These are phyloP conservation scores for Funneliformis mosseae DNA, from an alignment of 192 early-diverging fungal species.

Conservation along the genomic window DNA sequence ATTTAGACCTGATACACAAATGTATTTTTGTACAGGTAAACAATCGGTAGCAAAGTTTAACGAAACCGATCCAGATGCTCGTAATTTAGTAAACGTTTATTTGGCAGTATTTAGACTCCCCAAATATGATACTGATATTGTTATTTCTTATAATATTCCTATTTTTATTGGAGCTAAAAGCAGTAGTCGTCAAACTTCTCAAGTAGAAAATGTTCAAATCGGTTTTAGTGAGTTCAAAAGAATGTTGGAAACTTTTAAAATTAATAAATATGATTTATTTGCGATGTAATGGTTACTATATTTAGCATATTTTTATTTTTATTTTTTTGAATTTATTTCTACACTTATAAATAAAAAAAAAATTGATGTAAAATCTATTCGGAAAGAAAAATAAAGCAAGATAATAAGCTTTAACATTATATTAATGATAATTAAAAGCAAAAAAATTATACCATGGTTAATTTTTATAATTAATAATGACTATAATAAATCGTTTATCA, in stretches of 20 bases:
- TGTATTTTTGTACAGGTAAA: conserved; percentile 60
- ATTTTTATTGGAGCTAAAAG: conserved; percentile 54
- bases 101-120: conserved; percentile 76
- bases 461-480: too few species aligned
- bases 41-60: conserved; percentile 84
- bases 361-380: too few species aligned
- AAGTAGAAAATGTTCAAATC: conserved; percentile 38
- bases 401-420: too few species aligned
- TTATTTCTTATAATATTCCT: conserved; percentile 78
- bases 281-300: conserved; percentile 22
- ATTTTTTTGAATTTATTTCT: too few species aligned
- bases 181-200: conserved; percentile 47
- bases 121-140: conserved; percentile 68
- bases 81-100: conserved; percentile 65
- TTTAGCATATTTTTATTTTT: not conserved
- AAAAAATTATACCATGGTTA: too few species aligned
- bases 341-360: too few species aligned
- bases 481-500: too few species aligned
- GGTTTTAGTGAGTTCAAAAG: conserved; percentile 49
- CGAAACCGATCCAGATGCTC: conserved; percentile 54
- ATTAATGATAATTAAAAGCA: too few species aligned
- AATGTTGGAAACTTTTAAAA: conserved; percentile 45
- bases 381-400: too few species aligned
- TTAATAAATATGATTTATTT: conserved; percentile 66
- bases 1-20: conserved; percentile 35